Base-by-base conservation (phyloP, 2,329 filamentous ascomycete species). In the Colletotrichum sp. region DNA sequence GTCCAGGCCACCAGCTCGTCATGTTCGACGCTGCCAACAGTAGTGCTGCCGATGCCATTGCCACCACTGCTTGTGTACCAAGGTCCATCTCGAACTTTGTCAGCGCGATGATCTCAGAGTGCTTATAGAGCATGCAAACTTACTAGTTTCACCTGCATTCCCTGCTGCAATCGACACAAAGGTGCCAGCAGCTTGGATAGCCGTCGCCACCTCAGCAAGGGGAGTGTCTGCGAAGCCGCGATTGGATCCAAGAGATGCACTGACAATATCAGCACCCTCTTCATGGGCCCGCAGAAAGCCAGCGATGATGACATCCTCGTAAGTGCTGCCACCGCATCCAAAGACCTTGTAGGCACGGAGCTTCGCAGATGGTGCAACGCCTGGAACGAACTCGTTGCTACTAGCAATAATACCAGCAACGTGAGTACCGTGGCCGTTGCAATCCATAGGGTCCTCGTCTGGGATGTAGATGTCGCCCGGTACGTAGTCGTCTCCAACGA, bases 291-390 rank as follows among this genome's bases (percentile, higher is more conserved):
- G 16, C 16, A 79, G 65, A 48, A 79, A 76, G 5, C 70, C 78
- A n/a, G 67, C 61, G 10, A 67, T 63, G n/a, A 76, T 78, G 18
- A 78, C 69, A 24, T 78, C 77, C 16, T 74, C 65, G n/a, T 48
- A 67, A 6, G 69, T 73, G 10, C 71, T 64, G 13, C 69, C 74
- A 6, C 78, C 16, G 83, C 79, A 9, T 78, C 82, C 16, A 83
- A 85, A 83, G 18, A 85, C 83, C 55, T 83, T 82, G 79, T 87
- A 87, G 64, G 83, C 82, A 16, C 84, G 85, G 3, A 88, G 78
- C 6, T 82, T 84, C 6, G 84, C 85, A 67, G 83, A 82, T 2
- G 85, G 86, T 1, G 85, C 85, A 28, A 84, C 86, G 48, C 86
- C 86, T 32, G 82, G 82, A 72, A 86, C 83, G 26, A 83, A 81